Base-by-base conservation (phyloP, 345 rosid genomes). In the Erodium maritimum region DNA sequence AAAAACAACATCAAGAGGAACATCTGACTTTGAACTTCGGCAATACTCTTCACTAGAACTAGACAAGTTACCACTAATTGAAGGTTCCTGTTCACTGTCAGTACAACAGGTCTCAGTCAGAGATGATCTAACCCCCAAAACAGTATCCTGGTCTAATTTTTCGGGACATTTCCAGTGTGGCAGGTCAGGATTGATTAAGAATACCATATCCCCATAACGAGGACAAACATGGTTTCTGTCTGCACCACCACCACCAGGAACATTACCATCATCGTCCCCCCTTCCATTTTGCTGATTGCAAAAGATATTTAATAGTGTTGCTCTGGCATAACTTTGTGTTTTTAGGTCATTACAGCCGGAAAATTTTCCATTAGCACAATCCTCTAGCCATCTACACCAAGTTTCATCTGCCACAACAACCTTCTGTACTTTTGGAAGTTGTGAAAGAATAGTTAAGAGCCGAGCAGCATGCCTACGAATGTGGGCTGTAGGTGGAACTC, bases 401-500 rank as follows among this genome's bases (percentile, higher is more conserved):
- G 73, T 65, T 71, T 82, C 75, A 74, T 93, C 99, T 9, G 76
- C 78, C 54, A 69, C 56, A 69, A 93, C 81, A 69, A 61, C 67
- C 69, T 93, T 79, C 82, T 78, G 88, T 42, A 82, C 89, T 67
- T 83, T 56, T 1, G 91, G 99, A 62, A 87, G 91, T 52, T 77
- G 71, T 4, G 99, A 93, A 69, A 93, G 91, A 74, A 83, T 74
- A 61, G 82, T 83, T 64, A 93, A 69, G 58, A 93, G 79, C 61
- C 95, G 78, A 73, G 95, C 94, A 25, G 96, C 96, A 83, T 93
- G 96, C 81, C 80, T 87, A 56, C 99, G 79, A 51, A 89, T 79
- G 73, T 89, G 95, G 55, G 86, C 91, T 54, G 95, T 85, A 19
- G 89, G 93, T 52, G 99, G 95, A 64, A 93, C 91, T 70, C 80